Evolutionary conservation across 2,329 filamentous ascomycete species (phyloP).

Genomic region (Pezicula neosporulosa): DNA sequence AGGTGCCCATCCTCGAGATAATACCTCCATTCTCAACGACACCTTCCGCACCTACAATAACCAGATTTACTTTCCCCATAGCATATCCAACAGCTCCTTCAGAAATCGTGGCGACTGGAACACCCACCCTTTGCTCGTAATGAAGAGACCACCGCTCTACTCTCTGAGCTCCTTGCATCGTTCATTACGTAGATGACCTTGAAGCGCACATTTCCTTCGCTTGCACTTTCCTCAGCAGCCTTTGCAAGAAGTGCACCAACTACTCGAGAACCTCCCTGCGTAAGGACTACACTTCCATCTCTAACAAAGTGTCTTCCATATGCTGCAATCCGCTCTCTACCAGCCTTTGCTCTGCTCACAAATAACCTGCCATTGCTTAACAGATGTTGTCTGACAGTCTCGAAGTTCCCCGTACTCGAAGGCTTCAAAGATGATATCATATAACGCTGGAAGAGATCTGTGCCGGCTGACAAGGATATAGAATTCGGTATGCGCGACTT

Average conservation of each 20-base stretch:
- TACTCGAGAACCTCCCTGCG: constrained; percentile 82
- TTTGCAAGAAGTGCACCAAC: constrained; percentile 74
- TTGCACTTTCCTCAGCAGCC: constrained; percentile 62
- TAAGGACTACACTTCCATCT: constrained; percentile 79
- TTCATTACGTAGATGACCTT: constrained; percentile 77
- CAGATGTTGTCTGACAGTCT: constrained; percentile 77
- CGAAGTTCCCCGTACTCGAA: constrained; percentile 63
- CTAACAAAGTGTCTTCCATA: constrained; percentile 76
- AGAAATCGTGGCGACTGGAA: constrained; percentile 80
- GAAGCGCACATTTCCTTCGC: constrained; percentile 62
- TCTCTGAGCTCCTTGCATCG: constrained; percentile 54
- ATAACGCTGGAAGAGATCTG: constrained; percentile 93
- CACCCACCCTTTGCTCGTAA: constrained; percentile 71
- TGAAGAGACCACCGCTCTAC: constrained; percentile 65
- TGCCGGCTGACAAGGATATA: constrained; percentile 88
- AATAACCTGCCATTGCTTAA: constrained; percentile 84
- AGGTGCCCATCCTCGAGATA: constrained; percentile 80
- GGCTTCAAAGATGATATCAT: constrained; percentile 67
- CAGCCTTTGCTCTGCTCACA: constrained; percentile 80
- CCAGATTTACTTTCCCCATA: constrained; percentile 67
- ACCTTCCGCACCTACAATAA: constrained; percentile 72
- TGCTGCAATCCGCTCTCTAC: constrained; percentile 76
- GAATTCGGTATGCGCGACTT: constrained; percentile 81
- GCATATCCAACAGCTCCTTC: constrained; percentile 76
- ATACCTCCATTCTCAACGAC: constrained; percentile 94